A percentile compares a stretch with the other conserved stretches of the same genome.
These are phyloP conservation scores for Diaporthe nobilis DNA, from an alignment of 2,329 filamentous ascomycete genomes.

Conservation along the genomic window DNA sequence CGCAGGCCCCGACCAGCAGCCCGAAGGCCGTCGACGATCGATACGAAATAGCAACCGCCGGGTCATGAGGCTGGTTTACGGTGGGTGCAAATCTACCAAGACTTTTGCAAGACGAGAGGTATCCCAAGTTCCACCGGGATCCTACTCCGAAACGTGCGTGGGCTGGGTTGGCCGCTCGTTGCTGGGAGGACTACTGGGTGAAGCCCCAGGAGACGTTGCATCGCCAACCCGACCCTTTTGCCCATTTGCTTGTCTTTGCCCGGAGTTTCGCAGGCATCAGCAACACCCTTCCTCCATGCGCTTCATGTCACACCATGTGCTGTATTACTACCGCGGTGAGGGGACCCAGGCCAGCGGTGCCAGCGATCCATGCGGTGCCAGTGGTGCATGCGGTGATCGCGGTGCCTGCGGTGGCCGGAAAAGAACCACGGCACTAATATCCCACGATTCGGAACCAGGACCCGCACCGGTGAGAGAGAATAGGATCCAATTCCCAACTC, in stretches of 20 bases:
- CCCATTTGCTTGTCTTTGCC: not conserved
- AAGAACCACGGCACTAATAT: not conserved
- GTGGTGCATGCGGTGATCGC: not conserved
- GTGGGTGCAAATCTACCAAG: constrained; percentile 10
- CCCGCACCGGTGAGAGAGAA: constrained; percentile 25
- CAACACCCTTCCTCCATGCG: not conserved
- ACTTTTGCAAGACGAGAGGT: not conserved
- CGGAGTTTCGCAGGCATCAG: constrained; percentile 9
- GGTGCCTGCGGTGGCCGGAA: not conserved
- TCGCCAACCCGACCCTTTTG: not conserved
- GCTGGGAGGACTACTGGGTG: not conserved
- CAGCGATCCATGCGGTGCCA: not conserved
- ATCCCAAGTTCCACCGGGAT: constrained; percentile 2
- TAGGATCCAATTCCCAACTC: constrained; percentile 26
- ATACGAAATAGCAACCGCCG: not conserved
- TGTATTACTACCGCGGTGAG: constrained; percentile 2
- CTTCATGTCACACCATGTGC: not conserved
- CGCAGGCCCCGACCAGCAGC: constrained; percentile 1
- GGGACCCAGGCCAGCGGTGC: not conserved
- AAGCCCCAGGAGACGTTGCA: not conserved
- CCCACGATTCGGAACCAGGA: constrained; percentile 15
- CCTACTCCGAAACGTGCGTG: constrained; percentile 24
- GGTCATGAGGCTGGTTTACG: not conserved
- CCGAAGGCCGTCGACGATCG: not conserved
- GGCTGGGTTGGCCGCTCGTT: not conserved